phyloP scores from a whole-genome alignment of 306 rosid genomes.

The Quillaja saponaria region DNA sequence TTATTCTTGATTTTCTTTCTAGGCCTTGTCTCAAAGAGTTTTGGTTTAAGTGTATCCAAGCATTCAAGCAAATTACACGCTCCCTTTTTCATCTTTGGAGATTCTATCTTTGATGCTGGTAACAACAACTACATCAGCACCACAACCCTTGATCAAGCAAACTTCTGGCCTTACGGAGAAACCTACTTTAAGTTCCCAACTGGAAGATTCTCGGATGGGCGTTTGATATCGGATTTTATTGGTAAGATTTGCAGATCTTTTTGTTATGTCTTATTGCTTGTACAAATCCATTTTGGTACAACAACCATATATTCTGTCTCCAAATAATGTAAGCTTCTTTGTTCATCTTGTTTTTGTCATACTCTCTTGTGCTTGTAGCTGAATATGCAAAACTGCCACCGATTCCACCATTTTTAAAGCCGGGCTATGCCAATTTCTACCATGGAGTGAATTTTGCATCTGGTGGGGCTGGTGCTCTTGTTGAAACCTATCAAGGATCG shows the following conservation, averaged over 20 bases:
- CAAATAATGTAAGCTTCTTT: constrained; percentile 8
- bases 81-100: constrained; percentile 76
- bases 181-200: constrained; percentile 77
- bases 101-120: constrained; percentile 86
- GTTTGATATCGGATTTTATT: constrained; percentile 76
- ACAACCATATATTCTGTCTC: constrained; percentile 35
- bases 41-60: constrained; percentile 28
- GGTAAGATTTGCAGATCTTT: constrained; percentile 49
- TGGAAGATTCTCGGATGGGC: constrained; percentile 90
- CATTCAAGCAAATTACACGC: constrained; percentile 26
- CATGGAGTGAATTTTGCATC: constrained; percentile 91
- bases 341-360: not conserved
- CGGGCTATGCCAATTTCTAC: constrained; percentile 49
- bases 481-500: constrained; percentile 72
- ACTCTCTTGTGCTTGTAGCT: constrained; percentile 43
- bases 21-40: constrained; percentile 12
- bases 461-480: constrained; percentile 86
- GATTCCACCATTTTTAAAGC: constrained; percentile 72
- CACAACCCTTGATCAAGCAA: constrained; percentile 80
- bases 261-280: constrained; percentile 24
- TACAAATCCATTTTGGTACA: constrained; percentile 35
- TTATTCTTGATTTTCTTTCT: constrained; percentile 30
- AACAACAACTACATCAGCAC: constrained; percentile 97
- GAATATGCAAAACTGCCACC: constrained; percentile 73
- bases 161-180: constrained; percentile 90